Evolutionary conservation across 2,329 filamentous ascomycete genomes (phyloP), one percentile per base, ranked within the genome.

Genomic region (Xylaria sp.): DNA sequence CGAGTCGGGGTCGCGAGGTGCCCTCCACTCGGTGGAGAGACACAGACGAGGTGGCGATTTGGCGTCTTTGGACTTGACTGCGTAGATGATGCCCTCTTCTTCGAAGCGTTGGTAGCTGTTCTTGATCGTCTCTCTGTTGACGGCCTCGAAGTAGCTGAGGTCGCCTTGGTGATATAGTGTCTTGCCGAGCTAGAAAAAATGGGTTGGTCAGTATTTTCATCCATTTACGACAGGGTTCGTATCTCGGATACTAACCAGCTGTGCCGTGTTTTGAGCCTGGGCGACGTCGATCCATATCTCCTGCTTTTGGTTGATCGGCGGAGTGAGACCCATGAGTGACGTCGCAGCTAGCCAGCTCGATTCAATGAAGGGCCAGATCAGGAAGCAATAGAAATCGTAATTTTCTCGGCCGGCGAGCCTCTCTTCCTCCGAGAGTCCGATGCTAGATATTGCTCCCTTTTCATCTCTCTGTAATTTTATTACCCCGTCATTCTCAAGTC

Each of bases 351-450:
- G 87, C 96, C 96, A 99, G 61, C 88, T 91, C 0, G 94, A 92
- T 80, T 99, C 96, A 73, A 98, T 94, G 74, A 99, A 99, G 0
- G 96, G 96, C 96, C 96, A 99, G 71, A 99, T 93, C 23, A 99
- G 83, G 85, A 98, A 99, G 82, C 95, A 98, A 82, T 98, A 98
- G 80, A 99, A 99, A 78, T 99, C 96, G 76, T 92, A 99, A 76
- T 97, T 98, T 80, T 99, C 96, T 44, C 95, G 86, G 1, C 96
- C 96, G 6, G 87, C 89, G 36, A 87, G 85, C 20, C 94, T 87
- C 79, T 99, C 96, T 3, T 87, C 82, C 6, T 92, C 88, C 20
- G 92, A 91, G 7, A 99, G 84, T 4, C 93, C 93, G 44, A 97
- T 83, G 64, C 83, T 88, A 0, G 83, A 83, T n/a, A 93, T 86